A percentile compares a stretch with the other conserved stretches of the same genome.
These are phyloP conservation scores for Gynochthodes officinalis DNA, from an alignment of 257 asterid species.

Conservation along the genomic window DNA sequence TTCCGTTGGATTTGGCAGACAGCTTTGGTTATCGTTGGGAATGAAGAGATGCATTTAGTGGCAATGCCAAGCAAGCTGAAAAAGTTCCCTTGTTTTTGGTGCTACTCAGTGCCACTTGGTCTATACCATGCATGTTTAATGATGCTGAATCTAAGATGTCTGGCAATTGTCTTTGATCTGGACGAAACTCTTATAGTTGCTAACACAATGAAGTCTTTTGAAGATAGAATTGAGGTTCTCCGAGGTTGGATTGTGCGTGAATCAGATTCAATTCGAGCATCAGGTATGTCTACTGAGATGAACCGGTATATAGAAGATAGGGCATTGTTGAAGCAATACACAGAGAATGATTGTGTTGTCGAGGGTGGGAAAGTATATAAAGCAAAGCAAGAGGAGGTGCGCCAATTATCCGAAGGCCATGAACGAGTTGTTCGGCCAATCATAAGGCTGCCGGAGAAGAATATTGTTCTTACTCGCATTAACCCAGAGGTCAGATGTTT, in stretches of 20 bases:
- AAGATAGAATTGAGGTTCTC: slow-evolving; percentile 82
- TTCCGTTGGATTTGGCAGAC: slow-evolving; percentile 49
- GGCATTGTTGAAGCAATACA: slow-evolving; percentile 81
- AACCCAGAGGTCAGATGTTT: slow-evolving; percentile 83
- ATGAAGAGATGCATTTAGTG: slow-evolving; percentile 88
- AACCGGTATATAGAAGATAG: slow-evolving; percentile 87
- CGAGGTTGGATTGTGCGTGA: slow-evolving; percentile 72
- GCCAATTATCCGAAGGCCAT: slow-evolving; percentile 55
- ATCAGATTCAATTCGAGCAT: slow-evolving; percentile 62
- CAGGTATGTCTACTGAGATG: slow-evolving; percentile 93
- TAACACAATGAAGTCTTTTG: slow-evolving; percentile 97
- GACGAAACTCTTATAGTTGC: slow-evolving; percentile 98
- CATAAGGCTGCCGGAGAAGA: slow-evolving; percentile 80
- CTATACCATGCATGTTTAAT: slow-evolving; percentile 59
- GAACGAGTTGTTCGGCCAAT: slow-evolving; percentile 79
- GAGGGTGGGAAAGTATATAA: slow-evolving; percentile 72
- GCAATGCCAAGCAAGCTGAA: slow-evolving; percentile 97
- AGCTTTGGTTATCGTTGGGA: slow-evolving; percentile 74
- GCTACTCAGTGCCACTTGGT: slow-evolving; percentile 76
- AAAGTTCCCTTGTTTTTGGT: slow-evolving; percentile 96
- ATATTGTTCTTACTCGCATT: slow-evolving; percentile 87
- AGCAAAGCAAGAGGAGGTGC: slow-evolving; percentile 76
- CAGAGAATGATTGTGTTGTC: slow-evolving; percentile 70
- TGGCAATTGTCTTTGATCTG: slow-evolving; percentile 91
- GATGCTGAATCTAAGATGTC: slow-evolving; percentile 87